Base-by-base conservation (phyloP, 495 filamentous ascomycete species). In the Durotheca rogersii region DNA sequence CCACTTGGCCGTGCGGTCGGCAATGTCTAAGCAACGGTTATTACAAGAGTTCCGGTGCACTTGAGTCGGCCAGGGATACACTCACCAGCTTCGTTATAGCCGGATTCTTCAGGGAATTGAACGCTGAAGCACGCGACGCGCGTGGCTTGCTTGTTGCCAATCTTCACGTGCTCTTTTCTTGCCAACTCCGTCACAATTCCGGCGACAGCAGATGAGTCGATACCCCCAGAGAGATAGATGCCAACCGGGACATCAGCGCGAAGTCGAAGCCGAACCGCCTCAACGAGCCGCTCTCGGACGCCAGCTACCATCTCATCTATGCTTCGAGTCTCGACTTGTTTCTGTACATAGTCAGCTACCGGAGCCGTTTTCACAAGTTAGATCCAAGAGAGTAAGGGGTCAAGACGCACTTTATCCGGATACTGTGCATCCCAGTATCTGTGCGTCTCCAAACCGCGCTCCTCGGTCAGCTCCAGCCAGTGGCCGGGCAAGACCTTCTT, bases 201-300 rank as follows among this genome's bases (percentile, higher is more conserved):
- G 11, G 76, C 78, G 20, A 80, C 60, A 5, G 69, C 67, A 0
- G 75, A 76, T 4, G 72, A 76, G 50, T 79, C 78, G 20, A 82
- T 64, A 2, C 79, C 79, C n/a, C 78, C 78, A 17, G 66, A 72
- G 1, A 81, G 60, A 42, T 74, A 78, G 33, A 81, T 61, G 1
- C 77, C 77, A 5, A 81, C 64, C 5, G 70, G 70, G 0, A 81
- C 78, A 58, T 81, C 77, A 2, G 77, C 77, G 15, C 75, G 67
- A 20, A 81, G 64, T 7, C 77, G 73, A 21, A 78, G 19, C 1
- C 67, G 67, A 3, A 80, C 60, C 0, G 77, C 58, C 12, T 81
- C 76, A 0, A 75, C 56, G 30, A 81, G 45, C 4, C 57, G 62
- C 10, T 73, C 49, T 11, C 75, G 62, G 2, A 80, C 75, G 15